Conservation (phyloP, 1,139 yeast genomes). For the Pichia inconspicua region DNA sequence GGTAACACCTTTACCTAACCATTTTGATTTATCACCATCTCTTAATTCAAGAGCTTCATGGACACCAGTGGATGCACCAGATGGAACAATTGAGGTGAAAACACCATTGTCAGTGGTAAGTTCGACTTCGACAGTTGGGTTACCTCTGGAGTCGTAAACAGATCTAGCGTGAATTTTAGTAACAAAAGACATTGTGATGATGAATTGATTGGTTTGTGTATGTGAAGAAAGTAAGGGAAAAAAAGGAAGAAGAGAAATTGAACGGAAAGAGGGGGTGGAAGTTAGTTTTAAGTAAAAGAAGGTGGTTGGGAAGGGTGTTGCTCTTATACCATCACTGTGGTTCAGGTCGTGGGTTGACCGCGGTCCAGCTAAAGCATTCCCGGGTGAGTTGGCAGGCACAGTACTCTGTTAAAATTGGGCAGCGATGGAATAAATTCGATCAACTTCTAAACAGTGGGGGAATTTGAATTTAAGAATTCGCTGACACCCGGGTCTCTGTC, state of each 20-base stretch:
- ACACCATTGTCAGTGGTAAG: conserved; percentile 76
- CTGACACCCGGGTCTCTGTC: background rate
- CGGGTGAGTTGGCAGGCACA: no score
- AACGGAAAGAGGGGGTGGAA: background rate
- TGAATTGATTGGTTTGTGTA: background rate
- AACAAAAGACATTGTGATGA: conserved; percentile 19
- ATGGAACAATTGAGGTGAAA: conserved; percentile 91
- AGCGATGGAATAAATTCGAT: background rate
- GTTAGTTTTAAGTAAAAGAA: no score
- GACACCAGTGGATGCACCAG: conserved; percentile 94
- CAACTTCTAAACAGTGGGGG: background rate
- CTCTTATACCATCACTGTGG: background rate
- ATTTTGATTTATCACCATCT: conserved; percentile 87
- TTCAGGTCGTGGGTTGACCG: background rate
- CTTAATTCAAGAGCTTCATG: conserved; percentile 94
- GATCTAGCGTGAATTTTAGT: conserved; percentile 77
- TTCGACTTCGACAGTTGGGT: conserved; percentile 97
- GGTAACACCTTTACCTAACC: conserved; percentile 93
- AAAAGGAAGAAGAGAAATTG: background rate
- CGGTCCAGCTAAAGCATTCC: background rate
- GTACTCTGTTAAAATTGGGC: no score
- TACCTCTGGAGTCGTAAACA: conserved; percentile 97
- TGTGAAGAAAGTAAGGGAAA: background rate
- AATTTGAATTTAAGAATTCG: background rate
- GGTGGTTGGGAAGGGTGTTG: background rate